These are phyloP conservation scores for Raphanus hybrid DNA, from an alignment of 441 rosid species.

Conservation along the genomic window DNA sequence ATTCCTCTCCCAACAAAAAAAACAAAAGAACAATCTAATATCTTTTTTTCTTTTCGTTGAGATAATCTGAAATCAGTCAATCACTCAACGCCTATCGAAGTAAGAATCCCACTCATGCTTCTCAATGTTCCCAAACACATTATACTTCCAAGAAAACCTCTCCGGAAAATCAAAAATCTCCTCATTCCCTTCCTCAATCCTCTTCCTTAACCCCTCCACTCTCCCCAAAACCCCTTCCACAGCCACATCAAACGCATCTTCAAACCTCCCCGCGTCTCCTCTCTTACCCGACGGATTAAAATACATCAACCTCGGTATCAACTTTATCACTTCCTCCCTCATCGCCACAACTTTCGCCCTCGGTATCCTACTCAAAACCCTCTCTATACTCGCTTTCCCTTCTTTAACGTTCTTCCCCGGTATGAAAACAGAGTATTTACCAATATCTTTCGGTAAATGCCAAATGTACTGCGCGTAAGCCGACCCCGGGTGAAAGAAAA, in stretches of 20 bases:
- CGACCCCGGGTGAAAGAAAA: slow-evolving; percentile 90
- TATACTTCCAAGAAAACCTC: slow-evolving; percentile 65
- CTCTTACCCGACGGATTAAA: slow-evolving; percentile 56
- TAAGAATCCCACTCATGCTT: slow-evolving; percentile 69
- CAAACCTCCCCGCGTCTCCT: slow-evolving; percentile 50
- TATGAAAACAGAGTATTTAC: slow-evolving; percentile 68
- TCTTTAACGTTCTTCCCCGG: slow-evolving; percentile 53
- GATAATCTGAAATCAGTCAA: not conserved
- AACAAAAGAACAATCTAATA: slow-evolving; percentile 2
- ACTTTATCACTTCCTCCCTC: slow-evolving; percentile 65
- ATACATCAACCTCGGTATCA: slow-evolving; percentile 70
- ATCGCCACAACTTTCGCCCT: slow-evolving; percentile 48
- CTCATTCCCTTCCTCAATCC: slow-evolving; percentile 46
- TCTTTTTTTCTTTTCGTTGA: too few relatives aligned
- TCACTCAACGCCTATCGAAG: slow-evolving; percentile 42
- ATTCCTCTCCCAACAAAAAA: slow-evolving; percentile 11
- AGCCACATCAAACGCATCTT: slow-evolving; percentile 81
- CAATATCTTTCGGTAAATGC: slow-evolving; percentile 74
- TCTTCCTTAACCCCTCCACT: slow-evolving; percentile 49
- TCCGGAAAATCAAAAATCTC: slow-evolving; percentile 50
- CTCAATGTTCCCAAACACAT: slow-evolving; percentile 53
- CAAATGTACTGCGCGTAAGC: slow-evolving; percentile 82
- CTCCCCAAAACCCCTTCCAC: slow-evolving; percentile 69
- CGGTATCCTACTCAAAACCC: slow-evolving; percentile 49
- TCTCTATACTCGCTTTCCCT: slow-evolving; percentile 61